These are phyloP conservation scores for Fusarium chuoi DNA, from an alignment of 2,329 filamentous ascomycete genomes.

Conservation along the genomic window DNA sequence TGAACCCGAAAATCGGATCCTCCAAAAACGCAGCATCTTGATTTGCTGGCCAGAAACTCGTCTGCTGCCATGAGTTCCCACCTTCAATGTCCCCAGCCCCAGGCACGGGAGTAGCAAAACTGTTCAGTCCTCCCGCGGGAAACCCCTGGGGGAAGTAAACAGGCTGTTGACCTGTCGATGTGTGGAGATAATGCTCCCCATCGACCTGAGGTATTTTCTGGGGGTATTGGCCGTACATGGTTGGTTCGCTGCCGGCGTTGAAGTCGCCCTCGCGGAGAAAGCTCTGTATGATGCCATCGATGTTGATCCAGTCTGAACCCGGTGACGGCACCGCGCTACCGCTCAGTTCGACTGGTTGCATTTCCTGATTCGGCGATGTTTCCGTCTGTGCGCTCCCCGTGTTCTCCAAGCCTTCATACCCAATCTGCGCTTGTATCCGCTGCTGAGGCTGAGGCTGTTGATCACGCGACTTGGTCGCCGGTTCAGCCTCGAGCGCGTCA, in stretches of 20 bases:
- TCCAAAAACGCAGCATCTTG: constrained; percentile 35
- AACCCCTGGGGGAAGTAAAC: constrained; percentile 14
- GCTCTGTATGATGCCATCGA: constrained; percentile 52
- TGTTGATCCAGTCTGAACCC: constrained; percentile 45
- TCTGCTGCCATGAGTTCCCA: constrained; percentile 14
- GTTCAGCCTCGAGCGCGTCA: constrained; percentile 18
- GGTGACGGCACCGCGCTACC: constrained; percentile 9
- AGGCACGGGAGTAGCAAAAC: background rate
- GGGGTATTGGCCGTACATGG: background rate
- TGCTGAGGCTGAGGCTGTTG: constrained; percentile 14
- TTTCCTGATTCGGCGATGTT: background rate
- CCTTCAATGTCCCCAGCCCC: constrained; percentile 1
- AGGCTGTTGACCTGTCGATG: background rate
- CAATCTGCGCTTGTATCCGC: background rate
- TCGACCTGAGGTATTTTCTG: constrained; percentile 16
- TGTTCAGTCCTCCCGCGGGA: constrained; percentile 11
- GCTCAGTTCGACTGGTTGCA: background rate
- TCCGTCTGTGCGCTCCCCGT: background rate
- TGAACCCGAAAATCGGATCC: constrained; percentile 48
- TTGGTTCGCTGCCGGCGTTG: background rate
- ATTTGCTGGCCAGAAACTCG: constrained; percentile 13
- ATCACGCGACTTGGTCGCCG: background rate
- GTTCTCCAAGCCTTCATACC: background rate
- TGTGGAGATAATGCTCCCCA: constrained; percentile 14
- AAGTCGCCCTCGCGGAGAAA: constrained; percentile 43